These are phyloP conservation scores for Trichosporon asahii DNA, from an alignment of 1,284 basidiomycete genomes.

Conservation along the genomic window DNA sequence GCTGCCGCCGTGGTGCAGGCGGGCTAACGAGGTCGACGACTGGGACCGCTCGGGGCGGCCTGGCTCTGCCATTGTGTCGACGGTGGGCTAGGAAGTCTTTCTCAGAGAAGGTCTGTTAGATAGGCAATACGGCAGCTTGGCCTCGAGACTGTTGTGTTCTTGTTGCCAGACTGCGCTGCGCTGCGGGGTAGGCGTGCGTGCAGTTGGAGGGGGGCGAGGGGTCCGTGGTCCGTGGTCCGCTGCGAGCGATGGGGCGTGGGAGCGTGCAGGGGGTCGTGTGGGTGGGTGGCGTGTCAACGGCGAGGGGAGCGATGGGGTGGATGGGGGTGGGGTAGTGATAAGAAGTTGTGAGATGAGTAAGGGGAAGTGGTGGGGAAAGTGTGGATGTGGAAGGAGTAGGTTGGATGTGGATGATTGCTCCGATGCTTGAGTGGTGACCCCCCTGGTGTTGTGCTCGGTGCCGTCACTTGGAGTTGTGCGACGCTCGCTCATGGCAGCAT, in stretches of 20 bases:
- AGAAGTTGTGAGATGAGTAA: neutral
- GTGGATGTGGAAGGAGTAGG: neutral
- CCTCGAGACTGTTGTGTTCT: neutral
- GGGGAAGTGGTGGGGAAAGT: neutral
- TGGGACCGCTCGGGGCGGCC: slow-evolving; percentile 42
- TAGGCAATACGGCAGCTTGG: neutral
- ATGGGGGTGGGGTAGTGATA: neutral
- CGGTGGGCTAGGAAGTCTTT: neutral
- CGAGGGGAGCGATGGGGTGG: neutral
- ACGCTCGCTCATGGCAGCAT: neutral
- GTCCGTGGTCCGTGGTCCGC: neutral
- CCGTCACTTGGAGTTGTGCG: neutral
- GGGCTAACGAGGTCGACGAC: slow-evolving; percentile 47
- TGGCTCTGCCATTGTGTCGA: slow-evolving; percentile 20
- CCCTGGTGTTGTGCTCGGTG: neutral
- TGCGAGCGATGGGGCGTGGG: neutral
- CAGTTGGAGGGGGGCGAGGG: neutral
- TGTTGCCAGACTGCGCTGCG: neutral
- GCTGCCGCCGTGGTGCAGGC: slow-evolving; percentile 41
- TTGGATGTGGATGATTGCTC: neutral
- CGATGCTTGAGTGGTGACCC: neutral
- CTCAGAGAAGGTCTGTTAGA: neutral
- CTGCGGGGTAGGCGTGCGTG: neutral
- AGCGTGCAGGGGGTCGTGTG: neutral
- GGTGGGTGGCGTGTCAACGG: neutral